Base-by-base conservation (phyloP, 169 alveolate genomes). In the Cryptosporidium viatorum region DNA sequence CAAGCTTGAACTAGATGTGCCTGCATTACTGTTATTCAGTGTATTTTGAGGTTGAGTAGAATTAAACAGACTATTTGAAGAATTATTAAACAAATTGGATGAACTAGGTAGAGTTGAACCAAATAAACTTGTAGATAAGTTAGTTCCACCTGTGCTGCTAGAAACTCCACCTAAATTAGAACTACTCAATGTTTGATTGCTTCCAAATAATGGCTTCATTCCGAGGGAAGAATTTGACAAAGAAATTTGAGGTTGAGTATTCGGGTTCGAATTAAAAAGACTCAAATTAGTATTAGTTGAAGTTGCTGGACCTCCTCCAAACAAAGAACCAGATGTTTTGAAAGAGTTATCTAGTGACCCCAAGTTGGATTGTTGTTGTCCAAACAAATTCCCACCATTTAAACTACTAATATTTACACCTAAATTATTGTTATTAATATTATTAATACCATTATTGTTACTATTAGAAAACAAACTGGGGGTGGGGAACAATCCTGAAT, bases 21-120 rank as follows among this genome's bases (percentile, higher is more conserved):
- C 33, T 31, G 89, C 26, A 62, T 37, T 60, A 59, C 45, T 65
- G 26, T 23, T 33, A 39, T 41, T 43, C 18, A 55, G 35, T 12
- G 70, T n/a, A 65, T 39, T 41, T 26, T 58, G 75, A 26, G 75
- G 39, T 21, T 60, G 71, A 8, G 55, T 60, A 21, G 80, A 43
- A 48, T 69, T 67, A 45, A 65, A 50, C 9, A 65, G 14, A 60
- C 33, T 16, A 18, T 52, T 39, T 6, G 48, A n/a, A 26, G 86
- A 74, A 23, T 29, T 74, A 7, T 23, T 80, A 26, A 80, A 41
- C 52, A 65, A 45, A 26, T 51, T 18, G 35, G 35, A 37, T 10
- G 80, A 21, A 9, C 14, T 43, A 43, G 89, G 75, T 35, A 45
- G 80, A 33, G 89, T 80, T 23, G 89, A 80, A 16, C 80, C 75